Percentiles rank a stretch among this genome's conserved stretches.
Conservation (phyloP, 805 yeast species). For the Candida succiphila region DNA sequence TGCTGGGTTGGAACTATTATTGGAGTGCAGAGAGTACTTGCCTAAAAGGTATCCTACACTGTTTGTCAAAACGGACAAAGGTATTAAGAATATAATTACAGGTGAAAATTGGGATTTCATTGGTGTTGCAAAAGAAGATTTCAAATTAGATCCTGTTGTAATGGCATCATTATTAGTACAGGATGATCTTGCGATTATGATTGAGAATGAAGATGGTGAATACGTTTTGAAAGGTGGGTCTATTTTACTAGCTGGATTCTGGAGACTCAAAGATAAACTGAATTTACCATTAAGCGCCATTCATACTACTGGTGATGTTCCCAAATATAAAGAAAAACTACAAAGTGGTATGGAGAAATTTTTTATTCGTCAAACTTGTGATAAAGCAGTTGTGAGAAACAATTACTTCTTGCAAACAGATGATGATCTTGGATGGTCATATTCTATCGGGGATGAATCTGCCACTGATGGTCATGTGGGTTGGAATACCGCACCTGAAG, state of each 20-base stretch:
- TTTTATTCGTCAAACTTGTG: constrained; percentile 44
- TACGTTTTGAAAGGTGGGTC: constrained; percentile 52
- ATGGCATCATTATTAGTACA: constrained; percentile 50
- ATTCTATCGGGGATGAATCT: constrained; percentile 50
- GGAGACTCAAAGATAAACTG: constrained; percentile 56
- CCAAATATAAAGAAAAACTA: constrained; percentile 49
- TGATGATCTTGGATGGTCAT: constrained; percentile 53
- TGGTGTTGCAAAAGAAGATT: constrained; percentile 18
- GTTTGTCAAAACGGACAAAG: constrained; percentile 34
- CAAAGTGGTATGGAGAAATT: constrained; percentile 58
- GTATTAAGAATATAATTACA: constrained; percentile 41
- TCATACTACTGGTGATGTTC: constrained; percentile 62
- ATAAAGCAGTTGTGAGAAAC: constrained; percentile 58
- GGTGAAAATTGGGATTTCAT: constrained; percentile 37
- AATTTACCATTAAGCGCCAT: constrained; percentile 45
- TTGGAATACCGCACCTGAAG: constrained; percentile 53
- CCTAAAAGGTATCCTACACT: constrained; percentile 50
- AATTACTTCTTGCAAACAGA: constrained; percentile 61
- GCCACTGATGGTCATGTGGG: constrained; percentile 42
- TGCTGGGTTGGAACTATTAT: constrained; percentile 47
- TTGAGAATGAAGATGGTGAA: constrained; percentile 48
- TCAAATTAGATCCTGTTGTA: constrained; percentile 44
- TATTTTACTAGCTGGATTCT: constrained; percentile 56
- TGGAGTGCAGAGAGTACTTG: constrained; percentile 40
- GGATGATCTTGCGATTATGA: constrained; percentile 61